These are phyloP conservation scores for Lenwebbia sp. DNA, from an alignment of 345 rosid genomes.

Conservation along the genomic window DNA sequence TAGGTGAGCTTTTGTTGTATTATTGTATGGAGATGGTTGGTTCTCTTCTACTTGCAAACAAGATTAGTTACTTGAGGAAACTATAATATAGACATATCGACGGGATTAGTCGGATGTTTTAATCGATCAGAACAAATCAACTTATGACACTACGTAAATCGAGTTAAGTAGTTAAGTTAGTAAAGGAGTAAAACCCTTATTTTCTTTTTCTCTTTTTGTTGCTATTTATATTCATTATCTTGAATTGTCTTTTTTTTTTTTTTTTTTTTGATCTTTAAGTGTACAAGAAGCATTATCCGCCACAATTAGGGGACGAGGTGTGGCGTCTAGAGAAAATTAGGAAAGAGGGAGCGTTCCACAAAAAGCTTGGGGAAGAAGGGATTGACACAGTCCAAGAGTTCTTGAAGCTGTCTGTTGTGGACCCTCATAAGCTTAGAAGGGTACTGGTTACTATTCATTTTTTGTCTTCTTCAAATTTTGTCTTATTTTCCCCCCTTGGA, in stretches of 20 bases:
- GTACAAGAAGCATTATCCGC: constrained; percentile 92
- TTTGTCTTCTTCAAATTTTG: not conserved
- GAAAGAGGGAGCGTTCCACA: constrained; percentile 85
- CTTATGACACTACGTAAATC: not conserved
- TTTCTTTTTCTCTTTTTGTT: no score
- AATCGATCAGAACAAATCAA: not conserved
- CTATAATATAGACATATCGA: not conserved
- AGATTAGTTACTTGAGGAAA: not conserved
- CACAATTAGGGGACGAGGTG: constrained; percentile 63
- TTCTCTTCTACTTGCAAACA: not conserved
- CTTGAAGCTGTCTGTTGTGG: constrained; percentile 46
- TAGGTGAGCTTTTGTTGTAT: not conserved
- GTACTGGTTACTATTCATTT: not conserved
- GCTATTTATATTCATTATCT: no score
- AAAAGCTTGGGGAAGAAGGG: constrained; percentile 28
- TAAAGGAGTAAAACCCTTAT: not conserved
- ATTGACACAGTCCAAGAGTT: constrained; percentile 71
- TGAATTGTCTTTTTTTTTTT: not conserved
- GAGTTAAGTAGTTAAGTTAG: not conserved
- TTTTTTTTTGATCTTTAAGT: constrained; percentile 15
- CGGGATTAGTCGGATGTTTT: not conserved
- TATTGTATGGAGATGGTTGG: not conserved
- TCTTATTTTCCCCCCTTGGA: not conserved
- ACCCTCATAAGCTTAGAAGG: constrained; percentile 35
- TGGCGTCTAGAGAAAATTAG: constrained; percentile 90